Evolutionary conservation across 1,139 yeast genomes (phyloP).

Genomic region (Yamadazyma diospyri): DNA sequence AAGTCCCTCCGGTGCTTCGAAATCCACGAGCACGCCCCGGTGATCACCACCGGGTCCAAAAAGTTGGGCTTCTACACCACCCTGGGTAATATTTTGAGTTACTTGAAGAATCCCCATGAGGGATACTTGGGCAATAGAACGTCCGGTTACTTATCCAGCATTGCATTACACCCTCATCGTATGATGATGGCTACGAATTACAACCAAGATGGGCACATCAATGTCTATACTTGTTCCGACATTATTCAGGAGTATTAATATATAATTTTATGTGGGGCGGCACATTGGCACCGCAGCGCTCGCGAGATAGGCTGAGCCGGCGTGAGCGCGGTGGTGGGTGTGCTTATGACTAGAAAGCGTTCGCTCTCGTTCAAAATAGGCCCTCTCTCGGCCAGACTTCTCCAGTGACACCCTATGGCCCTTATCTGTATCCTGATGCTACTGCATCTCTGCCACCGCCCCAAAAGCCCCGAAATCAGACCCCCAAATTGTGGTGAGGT

Average conservation of each 20-base stretch:
- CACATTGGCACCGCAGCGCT: too few relatives aligned
- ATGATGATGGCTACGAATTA: conserved; percentile 90
- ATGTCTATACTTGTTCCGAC: conserved; percentile 51
- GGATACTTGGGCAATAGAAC: conserved; percentile 44
- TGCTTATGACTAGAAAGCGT: not conserved
- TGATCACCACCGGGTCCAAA: conserved; percentile 82
- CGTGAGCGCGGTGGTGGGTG: not conserved
- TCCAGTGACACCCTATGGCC: too few relatives aligned
- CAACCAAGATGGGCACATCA: conserved; percentile 73
- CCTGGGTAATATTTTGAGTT: conserved; percentile 66
- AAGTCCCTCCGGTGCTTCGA: conserved; percentile 70
- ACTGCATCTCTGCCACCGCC: too few relatives aligned
- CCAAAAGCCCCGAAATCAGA: too few relatives aligned
- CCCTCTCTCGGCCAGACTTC: too few relatives aligned
- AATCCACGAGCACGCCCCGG: conserved; percentile 95
- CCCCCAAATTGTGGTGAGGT: too few relatives aligned
- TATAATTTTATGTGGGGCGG: not conserved
- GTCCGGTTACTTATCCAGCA: conserved; percentile 55
- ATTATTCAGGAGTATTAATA: conserved; percentile 34
- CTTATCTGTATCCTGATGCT: too few relatives aligned
- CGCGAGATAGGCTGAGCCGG: too few relatives aligned
- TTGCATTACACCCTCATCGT: conserved; percentile 89
- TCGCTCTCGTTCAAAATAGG: too few relatives aligned
- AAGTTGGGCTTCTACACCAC: conserved; percentile 86
- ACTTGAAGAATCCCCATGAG: conserved; percentile 55